phyloP scores from a whole-genome alignment of 305 asterid species.

The Solanum hybrid region DNA sequence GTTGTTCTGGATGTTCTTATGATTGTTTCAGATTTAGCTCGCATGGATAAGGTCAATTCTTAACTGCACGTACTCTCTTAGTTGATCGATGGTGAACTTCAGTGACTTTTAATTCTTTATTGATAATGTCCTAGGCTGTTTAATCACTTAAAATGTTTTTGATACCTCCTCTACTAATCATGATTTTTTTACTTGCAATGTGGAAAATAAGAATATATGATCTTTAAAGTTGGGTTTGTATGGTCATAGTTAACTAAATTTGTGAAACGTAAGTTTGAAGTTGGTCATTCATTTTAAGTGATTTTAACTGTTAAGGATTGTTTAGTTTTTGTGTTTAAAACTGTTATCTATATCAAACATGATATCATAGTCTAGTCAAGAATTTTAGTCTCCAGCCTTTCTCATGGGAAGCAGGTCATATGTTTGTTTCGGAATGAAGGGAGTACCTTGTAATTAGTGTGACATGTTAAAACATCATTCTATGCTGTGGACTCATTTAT shows the following conservation, averaged over 20 bases:
- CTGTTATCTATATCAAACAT: background rate
- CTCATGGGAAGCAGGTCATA: background rate
- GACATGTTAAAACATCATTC: background rate
- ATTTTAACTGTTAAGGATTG: background rate
- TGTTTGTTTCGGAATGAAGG: background rate
- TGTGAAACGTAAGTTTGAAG: background rate
- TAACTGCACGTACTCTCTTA: background rate
- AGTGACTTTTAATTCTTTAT: background rate
- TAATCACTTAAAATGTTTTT: background rate
- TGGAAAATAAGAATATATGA: background rate
- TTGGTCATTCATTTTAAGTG: background rate
- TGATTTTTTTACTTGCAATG: background rate
- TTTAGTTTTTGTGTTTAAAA: background rate
- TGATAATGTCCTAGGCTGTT: background rate
- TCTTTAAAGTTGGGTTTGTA: background rate
- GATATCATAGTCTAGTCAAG: background rate
- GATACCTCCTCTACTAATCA: background rate
- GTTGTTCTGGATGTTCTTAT: constrained; percentile 81
- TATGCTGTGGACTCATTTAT: background rate
- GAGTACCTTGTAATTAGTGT: background rate
- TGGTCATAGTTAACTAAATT: background rate
- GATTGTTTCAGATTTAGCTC: constrained; percentile 96
- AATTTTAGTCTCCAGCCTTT: background rate
- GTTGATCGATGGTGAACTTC: background rate
- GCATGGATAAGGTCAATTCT: constrained; percentile 80